Evolutionary conservation across 2,329 filamentous ascomycete species (phyloP).

Genomic region (Colletotrichum neosansevieriae): DNA sequence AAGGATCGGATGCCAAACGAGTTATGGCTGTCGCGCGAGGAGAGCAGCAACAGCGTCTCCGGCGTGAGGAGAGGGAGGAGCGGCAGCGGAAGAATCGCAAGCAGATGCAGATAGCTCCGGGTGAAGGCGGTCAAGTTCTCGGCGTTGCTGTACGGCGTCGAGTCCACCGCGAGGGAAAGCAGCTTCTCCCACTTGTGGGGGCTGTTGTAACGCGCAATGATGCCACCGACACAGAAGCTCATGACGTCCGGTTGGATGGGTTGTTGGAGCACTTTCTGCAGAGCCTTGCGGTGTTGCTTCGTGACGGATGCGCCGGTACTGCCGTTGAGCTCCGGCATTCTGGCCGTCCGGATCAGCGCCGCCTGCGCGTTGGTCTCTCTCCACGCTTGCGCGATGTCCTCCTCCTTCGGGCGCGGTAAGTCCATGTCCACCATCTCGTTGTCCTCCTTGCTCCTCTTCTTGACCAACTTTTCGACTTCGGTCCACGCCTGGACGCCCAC

Average conservation of each 20-base stretch:
- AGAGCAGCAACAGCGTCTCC: slow-evolving; percentile 16
- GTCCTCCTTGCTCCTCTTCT: slow-evolving; percentile 23
- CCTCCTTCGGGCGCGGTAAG: not conserved
- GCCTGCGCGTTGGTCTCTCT: slow-evolving; percentile 14
- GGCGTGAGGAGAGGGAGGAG: slow-evolving; percentile 29
- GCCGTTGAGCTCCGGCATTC: slow-evolving; percentile 8
- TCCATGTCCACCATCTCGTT: slow-evolving; percentile 24
- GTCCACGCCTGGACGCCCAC: slow-evolving; percentile 33
- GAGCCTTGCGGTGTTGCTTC: slow-evolving; percentile 28
- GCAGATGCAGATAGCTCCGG: slow-evolving; percentile 31
- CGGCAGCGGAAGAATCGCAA: slow-evolving; percentile 17
- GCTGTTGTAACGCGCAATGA: slow-evolving; percentile 18
- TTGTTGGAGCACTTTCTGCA: slow-evolving; percentile 27
- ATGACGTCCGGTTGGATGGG: slow-evolving; percentile 26
- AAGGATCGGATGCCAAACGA: slow-evolving; percentile 35
- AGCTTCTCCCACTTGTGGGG: slow-evolving; percentile 21
- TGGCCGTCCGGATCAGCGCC: slow-evolving; percentile 19
- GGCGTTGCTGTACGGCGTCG: slow-evolving; percentile 26
- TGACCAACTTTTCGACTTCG: slow-evolving; percentile 29
- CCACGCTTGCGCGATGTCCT: slow-evolving; percentile 27
- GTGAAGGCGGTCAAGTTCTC: slow-evolving; percentile 28
- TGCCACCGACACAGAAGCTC: slow-evolving; percentile 31
- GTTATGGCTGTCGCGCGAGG: slow-evolving; percentile 35
- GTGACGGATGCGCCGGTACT: slow-evolving; percentile 1
- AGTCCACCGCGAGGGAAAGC: slow-evolving; percentile 28